Evolutionary conservation across 2,329 filamentous ascomycete genomes (phyloP), one percentile per base, ranked within the genome.

Genomic region (Fusarium avenaceum): DNA sequence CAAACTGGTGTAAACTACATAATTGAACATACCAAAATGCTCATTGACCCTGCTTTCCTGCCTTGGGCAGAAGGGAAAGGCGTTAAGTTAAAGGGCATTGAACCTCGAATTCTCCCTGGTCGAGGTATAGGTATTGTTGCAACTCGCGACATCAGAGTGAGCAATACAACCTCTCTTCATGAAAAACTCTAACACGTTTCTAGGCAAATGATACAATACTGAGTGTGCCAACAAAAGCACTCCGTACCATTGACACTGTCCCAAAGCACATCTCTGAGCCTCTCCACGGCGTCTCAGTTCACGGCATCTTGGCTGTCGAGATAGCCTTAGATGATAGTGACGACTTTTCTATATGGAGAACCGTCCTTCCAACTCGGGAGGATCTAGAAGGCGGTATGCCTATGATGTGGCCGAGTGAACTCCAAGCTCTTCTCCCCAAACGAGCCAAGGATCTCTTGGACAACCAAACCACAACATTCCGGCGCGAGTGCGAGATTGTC

Each of bases 41-140:
- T 63, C 2, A 70, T 74, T 32, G 67, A 74, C 26, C 47, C 65
- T 42, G 53, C 59, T 38, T 74, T 96, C 62, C 82, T 90, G 4
- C 74, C 84, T 61, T 97, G 93, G 92, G 90, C 91, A 3, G 76
- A 83, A 32, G 78, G 80, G n/a, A 74, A 72, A 47, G 72, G 71
- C 30, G 69, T 74, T 61, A 71, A 71, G 50, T 35, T 74, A 11
- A 84, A 88, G 58, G 92, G 91, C 15, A 85, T 96, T 28, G 79
- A 84, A 35, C 86, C 93, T 7, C 85, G 88, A 40, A 82, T 82
- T 39, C 89, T 97, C 17, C 86, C 89, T 7, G 91, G 89, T 3
- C 85, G 91, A 55, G 94, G 94, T 28, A 86, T 96, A 53, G 94
- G 94, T 46, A 89, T 97, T 57, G 84, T 94, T 50, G 90, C 93